Percentiles rank a stretch among this genome's conserved stretches.
phyloP scores from a whole-genome alignment of 306 rosid species.

The Quercus parvula region DNA sequence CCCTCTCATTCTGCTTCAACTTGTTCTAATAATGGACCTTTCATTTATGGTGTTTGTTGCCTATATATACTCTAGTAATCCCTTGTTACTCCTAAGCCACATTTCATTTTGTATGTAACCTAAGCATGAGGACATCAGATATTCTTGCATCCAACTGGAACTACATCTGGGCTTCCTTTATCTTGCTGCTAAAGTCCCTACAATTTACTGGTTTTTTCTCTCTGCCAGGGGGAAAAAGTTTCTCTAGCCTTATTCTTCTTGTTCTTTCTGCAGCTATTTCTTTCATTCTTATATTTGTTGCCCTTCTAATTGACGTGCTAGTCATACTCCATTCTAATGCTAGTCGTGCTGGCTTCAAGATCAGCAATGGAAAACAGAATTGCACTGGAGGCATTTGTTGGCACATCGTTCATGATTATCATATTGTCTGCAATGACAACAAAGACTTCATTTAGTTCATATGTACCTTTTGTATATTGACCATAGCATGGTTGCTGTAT shows the following conservation, averaged over 20 bases:
- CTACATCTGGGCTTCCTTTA: not conserved
- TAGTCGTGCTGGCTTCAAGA: not conserved
- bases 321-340: not conserved
- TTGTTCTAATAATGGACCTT: not conserved
- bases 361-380: not conserved
- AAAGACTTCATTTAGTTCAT: not conserved
- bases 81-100: not conserved
- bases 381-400: not conserved
- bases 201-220: not conserved
- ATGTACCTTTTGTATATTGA: no score
- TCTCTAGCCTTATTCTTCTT: not conserved
- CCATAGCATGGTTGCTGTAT: no score
- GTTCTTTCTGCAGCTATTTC: not conserved
- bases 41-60: not conserved
- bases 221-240: no score
- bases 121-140: not conserved
- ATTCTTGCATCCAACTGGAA: constrained; percentile 7
- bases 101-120: not conserved
- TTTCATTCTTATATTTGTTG: not conserved
- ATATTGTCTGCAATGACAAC: not conserved
- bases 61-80: no score
- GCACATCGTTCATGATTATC: not conserved
- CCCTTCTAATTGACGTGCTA: not conserved
- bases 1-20: not conserved
- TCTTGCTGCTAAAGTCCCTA: not conserved